Evolutionary conservation across 2,329 filamentous ascomycete species (phyloP).

Genomic region (Verticillium isaacii): DNA sequence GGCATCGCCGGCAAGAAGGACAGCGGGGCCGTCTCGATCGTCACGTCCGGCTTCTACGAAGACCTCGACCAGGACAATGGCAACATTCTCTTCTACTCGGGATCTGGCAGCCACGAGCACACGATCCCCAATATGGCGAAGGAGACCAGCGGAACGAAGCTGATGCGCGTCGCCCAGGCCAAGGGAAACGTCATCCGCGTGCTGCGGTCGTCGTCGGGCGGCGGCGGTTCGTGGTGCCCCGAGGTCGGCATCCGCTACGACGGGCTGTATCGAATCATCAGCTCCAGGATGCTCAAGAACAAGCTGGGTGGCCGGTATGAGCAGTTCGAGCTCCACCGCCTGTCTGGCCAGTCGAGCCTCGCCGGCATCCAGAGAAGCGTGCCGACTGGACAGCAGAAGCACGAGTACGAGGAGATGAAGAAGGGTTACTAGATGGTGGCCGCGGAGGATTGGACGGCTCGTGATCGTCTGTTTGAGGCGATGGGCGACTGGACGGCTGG

Average conservation of each 20-base stretch:
- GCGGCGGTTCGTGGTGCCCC: constrained; percentile 11
- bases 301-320: constrained; percentile 13
- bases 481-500: neutral
- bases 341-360: constrained; percentile 6
- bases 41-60: constrained; percentile 35
- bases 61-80: constrained; percentile 20
- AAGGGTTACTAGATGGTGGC: constrained; percentile 12
- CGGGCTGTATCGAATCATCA: constrained; percentile 24
- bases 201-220: constrained; percentile 17
- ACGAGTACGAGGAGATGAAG: constrained; percentile 9
- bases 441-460: neutral
- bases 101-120: constrained; percentile 16
- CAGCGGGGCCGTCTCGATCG: constrained; percentile 48
- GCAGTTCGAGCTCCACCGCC: constrained; percentile 7
- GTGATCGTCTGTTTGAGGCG: too few species aligned
- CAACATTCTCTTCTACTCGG: constrained; percentile 19
- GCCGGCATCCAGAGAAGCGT: neutral
- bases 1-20: constrained; percentile 44
- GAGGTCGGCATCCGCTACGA: constrained; percentile 28
- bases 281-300: constrained; percentile 6
- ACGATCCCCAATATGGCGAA: neutral
- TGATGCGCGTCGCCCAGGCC: constrained; percentile 14
- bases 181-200: constrained; percentile 19
- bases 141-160: constrained; percentile 10
- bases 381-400: constrained; percentile 6